Base-by-base conservation (phyloP, 768 basidiomycete genomes). In the Filobasidium floriforme region DNA sequence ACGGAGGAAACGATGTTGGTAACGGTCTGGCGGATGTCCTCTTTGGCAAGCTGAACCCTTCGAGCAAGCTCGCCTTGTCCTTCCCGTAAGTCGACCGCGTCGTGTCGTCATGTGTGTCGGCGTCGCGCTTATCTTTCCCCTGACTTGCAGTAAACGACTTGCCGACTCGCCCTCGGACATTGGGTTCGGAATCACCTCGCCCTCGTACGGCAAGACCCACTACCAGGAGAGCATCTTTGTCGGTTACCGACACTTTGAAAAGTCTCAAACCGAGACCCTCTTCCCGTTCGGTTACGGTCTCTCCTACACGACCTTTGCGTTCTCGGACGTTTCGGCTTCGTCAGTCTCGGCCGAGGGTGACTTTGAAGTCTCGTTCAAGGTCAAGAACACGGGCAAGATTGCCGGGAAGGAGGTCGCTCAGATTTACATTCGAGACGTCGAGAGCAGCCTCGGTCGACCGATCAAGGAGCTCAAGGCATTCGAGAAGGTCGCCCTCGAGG, bases 281-380 rank as follows among this genome's bases (percentile, higher is more conserved):
- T 89, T 87, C 77, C 82, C 86, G 19, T 89, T 88, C 73, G 88
- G 88, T 82, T 86, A 71, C 55, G 89, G 89, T 29, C 80, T 89
- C 11, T 89, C 88, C 0, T 91, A 90, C 77, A 89, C 89, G 5
- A 83, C 80, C 1, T 91, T 90, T 74, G 73, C 77, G 1, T 81
- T 86, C 44, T 82, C 82, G 0, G 78, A 84, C 61, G 74, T 88
- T 7, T 66, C 71, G 0, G 72, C 85, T 32, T 78, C 79, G 14
- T 26, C 54, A 15, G 43, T 49, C 44, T 70, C 59, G 29, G 46
- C 71, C 5, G 19, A 75, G 69, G 55, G 69, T 75, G 41, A 69
- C 61, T 22, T 71, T 64, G 60, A 66, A 32, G 74, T 73, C 19
- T 60, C 44, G 12, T 71, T 75, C 15, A 67, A 65, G 26, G 80